Percentiles rank a stretch among this genome's conserved stretches.
phyloP scores from a whole-genome alignment of 495 filamentous ascomycete species.

The Talaromyces thailandensis region DNA sequence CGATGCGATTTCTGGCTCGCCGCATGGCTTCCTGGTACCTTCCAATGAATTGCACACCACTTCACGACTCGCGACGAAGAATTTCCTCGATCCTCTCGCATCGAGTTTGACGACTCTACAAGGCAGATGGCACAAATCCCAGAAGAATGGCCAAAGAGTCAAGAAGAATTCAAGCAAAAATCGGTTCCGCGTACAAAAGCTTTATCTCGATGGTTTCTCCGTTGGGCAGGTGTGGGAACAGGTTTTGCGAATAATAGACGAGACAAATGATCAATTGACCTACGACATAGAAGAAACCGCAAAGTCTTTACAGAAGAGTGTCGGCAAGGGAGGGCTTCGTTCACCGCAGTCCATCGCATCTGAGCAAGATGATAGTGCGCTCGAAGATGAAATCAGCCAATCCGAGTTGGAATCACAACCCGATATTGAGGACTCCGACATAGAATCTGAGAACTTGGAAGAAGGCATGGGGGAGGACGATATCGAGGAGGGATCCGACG shows the following conservation, averaged over 20 bases:
- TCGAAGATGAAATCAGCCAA: slow-evolving; percentile 15
- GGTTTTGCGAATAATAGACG: slow-evolving; percentile 66
- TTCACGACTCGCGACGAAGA: slow-evolving; percentile 62
- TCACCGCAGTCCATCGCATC: slow-evolving; percentile 7
- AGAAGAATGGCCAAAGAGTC: slow-evolving; percentile 57
- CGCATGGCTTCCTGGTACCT: slow-evolving; percentile 63
- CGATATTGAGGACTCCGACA: not conserved
- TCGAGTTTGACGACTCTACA: slow-evolving; percentile 57
- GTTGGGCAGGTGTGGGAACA: slow-evolving; percentile 92
- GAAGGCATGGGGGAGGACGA: slow-evolving; percentile 19
- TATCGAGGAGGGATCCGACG: slow-evolving; percentile 7
- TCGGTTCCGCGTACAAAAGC: slow-evolving; percentile 57
- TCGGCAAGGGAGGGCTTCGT: not conserved
- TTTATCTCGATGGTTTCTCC: slow-evolving; percentile 83
- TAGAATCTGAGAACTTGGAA: slow-evolving; percentile 1
- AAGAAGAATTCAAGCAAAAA: slow-evolving; percentile 29
- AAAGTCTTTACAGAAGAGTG: not conserved
- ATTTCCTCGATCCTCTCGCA: slow-evolving; percentile 68
- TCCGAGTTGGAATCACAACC: not conserved
- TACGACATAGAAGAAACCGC: not conserved
- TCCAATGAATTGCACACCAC: slow-evolving; percentile 50
- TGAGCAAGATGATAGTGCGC: slow-evolving; percentile 15
- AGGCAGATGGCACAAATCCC: slow-evolving; percentile 43
- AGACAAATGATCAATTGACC: slow-evolving; percentile 42
- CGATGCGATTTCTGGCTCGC: slow-evolving; percentile 7